phyloP scores from a whole-genome alignment of 1,139 yeast species.

The Saccharomyces hybrid region DNA sequence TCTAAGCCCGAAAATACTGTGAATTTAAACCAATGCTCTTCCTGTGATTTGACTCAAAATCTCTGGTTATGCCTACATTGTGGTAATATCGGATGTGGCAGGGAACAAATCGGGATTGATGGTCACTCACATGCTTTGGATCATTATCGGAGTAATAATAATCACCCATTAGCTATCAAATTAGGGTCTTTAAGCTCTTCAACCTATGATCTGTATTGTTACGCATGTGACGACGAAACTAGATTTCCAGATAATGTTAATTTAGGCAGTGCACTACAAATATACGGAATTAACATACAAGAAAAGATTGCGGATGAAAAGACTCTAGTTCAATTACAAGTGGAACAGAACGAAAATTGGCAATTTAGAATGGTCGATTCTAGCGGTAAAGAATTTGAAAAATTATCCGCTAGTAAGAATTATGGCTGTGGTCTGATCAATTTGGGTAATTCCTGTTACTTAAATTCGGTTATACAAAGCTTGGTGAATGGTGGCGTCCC shows the following conservation, averaged over 20 bases:
- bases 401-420: slow-evolving; percentile 60
- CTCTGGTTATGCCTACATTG: slow-evolving; percentile 90
- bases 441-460: slow-evolving; percentile 87
- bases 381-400: slow-evolving; percentile 56
- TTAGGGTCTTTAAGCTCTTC: slow-evolving; percentile 76
- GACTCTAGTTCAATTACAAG: slow-evolving; percentile 76
- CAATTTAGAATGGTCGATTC: slow-evolving; percentile 76
- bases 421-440: slow-evolving; percentile 60
- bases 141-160: slow-evolving; percentile 48
- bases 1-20: slow-evolving; percentile 16
- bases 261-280: slow-evolving; percentile 42
- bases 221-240: slow-evolving; percentile 81
- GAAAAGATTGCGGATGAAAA: slow-evolving; percentile 57
- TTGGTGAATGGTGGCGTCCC: slow-evolving; percentile 41
- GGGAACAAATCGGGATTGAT: slow-evolving; percentile 84
- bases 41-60: slow-evolving; percentile 68
- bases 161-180: slow-evolving; percentile 81
- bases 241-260: slow-evolving; percentile 48
- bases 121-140: slow-evolving; percentile 87
- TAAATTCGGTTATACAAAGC: slow-evolving; percentile 74
- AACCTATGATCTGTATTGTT: slow-evolving; percentile 77
- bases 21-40: slow-evolving; percentile 43
- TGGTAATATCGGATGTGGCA: slow-evolving; percentile 87
- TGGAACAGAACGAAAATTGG: slow-evolving; percentile 91
- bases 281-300: slow-evolving; percentile 65